Evolutionary conservation across 2,329 filamentous ascomycete species (phyloP).

Genomic region (Pseudogymnoascus sp.): DNA sequence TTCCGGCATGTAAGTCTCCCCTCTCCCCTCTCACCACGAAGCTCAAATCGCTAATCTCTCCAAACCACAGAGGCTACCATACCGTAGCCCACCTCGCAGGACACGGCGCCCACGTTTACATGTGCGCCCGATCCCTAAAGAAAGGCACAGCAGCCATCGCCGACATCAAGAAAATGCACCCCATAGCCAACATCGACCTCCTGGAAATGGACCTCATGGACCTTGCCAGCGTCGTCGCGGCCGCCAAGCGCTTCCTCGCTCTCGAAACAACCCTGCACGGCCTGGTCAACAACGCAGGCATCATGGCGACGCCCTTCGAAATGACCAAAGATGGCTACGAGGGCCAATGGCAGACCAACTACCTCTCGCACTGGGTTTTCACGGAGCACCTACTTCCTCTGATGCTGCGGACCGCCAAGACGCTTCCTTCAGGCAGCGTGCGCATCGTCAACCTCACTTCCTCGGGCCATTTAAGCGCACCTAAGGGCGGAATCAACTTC

Average conservation of each 20-base stretch:
- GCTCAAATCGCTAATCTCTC: conserved; percentile 12
- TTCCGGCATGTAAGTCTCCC: conserved; percentile 36
- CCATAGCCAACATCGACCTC: conserved; percentile 19
- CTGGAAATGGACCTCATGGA: conserved; percentile 31
- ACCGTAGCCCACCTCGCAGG: conserved; percentile 19
- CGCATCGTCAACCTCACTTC: conserved; percentile 21
- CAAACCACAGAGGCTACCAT: conserved; percentile 18
- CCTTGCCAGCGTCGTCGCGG: conserved; percentile 30
- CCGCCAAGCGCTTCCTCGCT: conserved; percentile 18
- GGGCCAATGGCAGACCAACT: conserved; percentile 26
- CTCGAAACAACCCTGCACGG: conserved; percentile 29
- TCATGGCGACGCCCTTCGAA: conserved; percentile 33
- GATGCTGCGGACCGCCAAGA: conserved; percentile 17
- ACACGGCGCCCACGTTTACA: conserved; percentile 23
- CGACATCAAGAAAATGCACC: conserved; percentile 16
- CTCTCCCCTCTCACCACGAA: conserved; percentile 17
- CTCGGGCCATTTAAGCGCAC: conserved; percentile 18
- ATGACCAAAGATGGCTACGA: conserved; percentile 35
- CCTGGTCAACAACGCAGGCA: conserved; percentile 33
- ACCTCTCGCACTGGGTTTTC: conserved; percentile 26
- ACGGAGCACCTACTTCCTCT: conserved; percentile 19
- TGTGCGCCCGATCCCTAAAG: conserved; percentile 17
- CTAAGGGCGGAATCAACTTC: conserved; percentile 20
- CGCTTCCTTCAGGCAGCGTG: conserved; percentile 18
- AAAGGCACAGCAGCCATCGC: conserved; percentile 19